Percentiles rank a stretch among this genome's conserved stretches.
phyloP scores from a whole-genome alignment of 768 basidiomycete genomes.

The Pholiota microspora region DNA sequence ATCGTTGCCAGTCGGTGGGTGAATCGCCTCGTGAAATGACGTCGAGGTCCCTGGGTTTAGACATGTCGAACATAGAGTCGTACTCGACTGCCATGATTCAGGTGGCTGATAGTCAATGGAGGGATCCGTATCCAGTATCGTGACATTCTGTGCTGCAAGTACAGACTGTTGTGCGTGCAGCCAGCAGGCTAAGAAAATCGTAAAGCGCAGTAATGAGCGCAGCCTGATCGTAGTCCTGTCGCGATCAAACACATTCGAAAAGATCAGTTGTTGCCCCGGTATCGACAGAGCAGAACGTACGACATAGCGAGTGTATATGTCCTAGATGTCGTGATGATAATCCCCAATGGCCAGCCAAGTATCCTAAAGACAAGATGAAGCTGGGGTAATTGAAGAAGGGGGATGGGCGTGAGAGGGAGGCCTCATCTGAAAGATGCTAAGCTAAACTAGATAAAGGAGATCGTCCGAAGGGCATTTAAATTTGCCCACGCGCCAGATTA shows the following conservation, averaged over 20 bases:
- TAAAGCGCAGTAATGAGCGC: constrained; percentile 19
- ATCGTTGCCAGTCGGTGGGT: constrained; percentile 15
- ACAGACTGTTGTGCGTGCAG: constrained; percentile 13
- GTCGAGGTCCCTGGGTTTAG: constrained; percentile 22
- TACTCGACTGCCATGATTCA: constrained; percentile 33
- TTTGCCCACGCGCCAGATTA: constrained; percentile 29
- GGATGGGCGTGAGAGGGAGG: constrained; percentile 25
- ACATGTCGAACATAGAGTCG: constrained; percentile 29
- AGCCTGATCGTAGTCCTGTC: constrained; percentile 12
- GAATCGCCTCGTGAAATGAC: constrained; percentile 37
- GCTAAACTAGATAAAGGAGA: constrained; percentile 24
- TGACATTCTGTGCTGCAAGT: constrained; percentile 27
- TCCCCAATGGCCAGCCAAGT: background rate
- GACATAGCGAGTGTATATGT: constrained; percentile 11
- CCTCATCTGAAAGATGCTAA: constrained; percentile 19
- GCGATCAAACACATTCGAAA: background rate
- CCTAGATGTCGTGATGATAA: background rate
- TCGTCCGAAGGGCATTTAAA: constrained; percentile 16
- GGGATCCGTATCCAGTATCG: constrained; percentile 36
- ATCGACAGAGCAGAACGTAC: constrained; percentile 7
- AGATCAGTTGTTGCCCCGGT: background rate
- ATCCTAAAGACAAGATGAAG: constrained; percentile 4
- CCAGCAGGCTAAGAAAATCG: constrained; percentile 20
- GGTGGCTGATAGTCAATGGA: constrained; percentile 36
- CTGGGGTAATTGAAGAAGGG: constrained; percentile 10